Conservation (phyloP, 257 asterid species). For the Nicotiana noctiflora region DNA sequence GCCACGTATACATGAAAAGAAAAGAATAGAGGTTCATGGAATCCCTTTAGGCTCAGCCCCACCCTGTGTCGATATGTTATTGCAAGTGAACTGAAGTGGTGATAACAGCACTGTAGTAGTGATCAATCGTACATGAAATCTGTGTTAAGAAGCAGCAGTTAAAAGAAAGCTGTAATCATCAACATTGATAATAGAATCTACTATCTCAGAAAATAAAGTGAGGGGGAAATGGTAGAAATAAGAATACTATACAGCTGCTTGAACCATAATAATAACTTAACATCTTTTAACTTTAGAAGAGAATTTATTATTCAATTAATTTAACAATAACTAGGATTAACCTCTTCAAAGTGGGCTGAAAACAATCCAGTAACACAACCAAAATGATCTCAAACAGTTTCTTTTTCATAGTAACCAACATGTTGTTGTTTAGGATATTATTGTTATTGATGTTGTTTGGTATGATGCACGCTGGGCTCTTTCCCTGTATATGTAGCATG, state of each 20-base stretch:
- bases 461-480: constrained; percentile 34
- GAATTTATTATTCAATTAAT: background rate
- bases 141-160: too few species aligned
- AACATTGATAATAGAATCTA: too few species aligned
- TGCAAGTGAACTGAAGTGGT: background rate
- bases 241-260: too few species aligned
- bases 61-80: background rate
- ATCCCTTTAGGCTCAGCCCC: background rate
- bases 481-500: constrained; percentile 44
- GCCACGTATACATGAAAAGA: background rate
- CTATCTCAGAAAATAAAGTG: too few species aligned
- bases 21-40: background rate
- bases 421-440: constrained; percentile 30
- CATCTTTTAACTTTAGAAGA: background rate
- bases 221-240: too few species aligned
- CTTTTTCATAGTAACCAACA: constrained; percentile 50
- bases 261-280: too few species aligned
- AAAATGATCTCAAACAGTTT: constrained; percentile 33
- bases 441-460: constrained; percentile 29
- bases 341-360: background rate
- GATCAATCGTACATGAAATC: too few species aligned
- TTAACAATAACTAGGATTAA: background rate
- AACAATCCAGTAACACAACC: background rate
- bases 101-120: background rate
- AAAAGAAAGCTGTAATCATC: too few species aligned